Base-by-base conservation (phyloP, 1,139 yeast genomes). In the Candida buenavistaensis region DNA sequence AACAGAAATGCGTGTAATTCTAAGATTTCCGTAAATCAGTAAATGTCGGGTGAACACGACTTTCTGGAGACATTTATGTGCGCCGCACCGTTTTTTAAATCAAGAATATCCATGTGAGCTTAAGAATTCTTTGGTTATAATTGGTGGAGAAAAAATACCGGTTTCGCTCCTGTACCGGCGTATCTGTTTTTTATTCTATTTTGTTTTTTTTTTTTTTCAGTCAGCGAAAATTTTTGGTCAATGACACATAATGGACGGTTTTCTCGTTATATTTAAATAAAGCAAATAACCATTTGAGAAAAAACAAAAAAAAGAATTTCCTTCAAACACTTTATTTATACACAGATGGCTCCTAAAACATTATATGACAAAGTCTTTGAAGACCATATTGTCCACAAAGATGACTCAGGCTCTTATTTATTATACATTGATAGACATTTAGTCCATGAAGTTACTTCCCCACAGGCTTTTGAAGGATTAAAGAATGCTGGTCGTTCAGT, bases 391-490 rank as follows among this genome's bases (percentile, higher is more conserved):
- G 97, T 92, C 49, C 92, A 89, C 64, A 70, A 78, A 55, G 96
- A 89, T 52, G 92, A 86, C 35, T 80, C 88, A 23, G 95, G 94
- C 24, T 88, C 96, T 10, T 82, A 76, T 55, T 73, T 92, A 48
- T 66, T 92, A 45, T 92, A 86, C 62, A 90, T 92, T 44, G 98
- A 92, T 64, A 86, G 98, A 64, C 98, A 92, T 61, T 73, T 92
- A 51, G 96, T 92, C 38, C 98, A 92, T 61, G 98, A 92, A 67
- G 98, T 92, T 37, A 92, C 98, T 1, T 89, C 97, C 23, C 98
- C 98, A 22, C 98, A 92, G 64, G 98, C 98, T 7, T 92, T 92
- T 57, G 98, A 92, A 67, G 97, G 97, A 27, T 76, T 92, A 52
- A 76, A 74, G 47, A 84, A 80, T 53, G 96, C 97, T 14, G 87